These are phyloP conservation scores for Helichrysum umbraculigerum DNA, from an alignment of 129 eudicot species.

Conservation along the genomic window DNA sequence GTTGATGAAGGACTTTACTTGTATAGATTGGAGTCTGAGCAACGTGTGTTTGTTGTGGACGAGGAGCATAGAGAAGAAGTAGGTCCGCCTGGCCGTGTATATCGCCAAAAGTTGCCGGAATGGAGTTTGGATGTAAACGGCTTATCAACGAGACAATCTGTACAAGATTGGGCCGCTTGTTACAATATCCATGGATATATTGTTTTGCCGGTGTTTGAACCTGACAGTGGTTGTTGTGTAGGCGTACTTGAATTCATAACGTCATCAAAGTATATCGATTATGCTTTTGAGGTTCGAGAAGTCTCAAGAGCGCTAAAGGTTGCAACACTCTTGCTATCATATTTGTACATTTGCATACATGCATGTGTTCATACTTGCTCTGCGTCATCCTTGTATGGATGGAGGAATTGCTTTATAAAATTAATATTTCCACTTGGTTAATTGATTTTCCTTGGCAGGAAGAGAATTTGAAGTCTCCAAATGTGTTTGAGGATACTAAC, in stretches of 20 bases:
- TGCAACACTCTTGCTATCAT: neutral
- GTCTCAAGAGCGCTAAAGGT: neutral
- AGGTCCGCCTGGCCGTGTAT: conserved; percentile 22
- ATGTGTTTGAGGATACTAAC: neutral
- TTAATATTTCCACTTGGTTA: neutral
- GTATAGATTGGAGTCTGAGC: conserved; percentile 14
- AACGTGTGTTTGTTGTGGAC: conserved; percentile 4
- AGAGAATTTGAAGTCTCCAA: conserved; percentile 19
- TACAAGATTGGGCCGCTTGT: conserved; percentile 11
- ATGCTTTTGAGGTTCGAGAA: conserved; percentile 14
- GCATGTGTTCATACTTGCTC: neutral
- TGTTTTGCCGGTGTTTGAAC: neutral
- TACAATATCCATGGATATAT: conserved; percentile 15
- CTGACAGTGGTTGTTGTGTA: conserved; percentile 3
- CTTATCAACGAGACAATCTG: conserved; percentile 8
- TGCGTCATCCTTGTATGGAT: neutral
- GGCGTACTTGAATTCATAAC: conserved; percentile 15
- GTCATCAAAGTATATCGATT: conserved; percentile 16
- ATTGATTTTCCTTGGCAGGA: conserved; percentile 6
- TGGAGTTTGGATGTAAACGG: conserved; percentile 1
- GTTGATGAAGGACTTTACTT: conserved; percentile 20
- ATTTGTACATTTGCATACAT: neutral
- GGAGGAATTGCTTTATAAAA: neutral
- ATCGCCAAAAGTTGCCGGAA: conserved; percentile 10
- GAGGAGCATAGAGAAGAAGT: conserved; percentile 14